Percentiles rank a stretch among this genome's conserved stretches.
Evolutionary conservation across 164 flowering plant genomes (phyloP).

Genomic region (Piper longum): DNA sequence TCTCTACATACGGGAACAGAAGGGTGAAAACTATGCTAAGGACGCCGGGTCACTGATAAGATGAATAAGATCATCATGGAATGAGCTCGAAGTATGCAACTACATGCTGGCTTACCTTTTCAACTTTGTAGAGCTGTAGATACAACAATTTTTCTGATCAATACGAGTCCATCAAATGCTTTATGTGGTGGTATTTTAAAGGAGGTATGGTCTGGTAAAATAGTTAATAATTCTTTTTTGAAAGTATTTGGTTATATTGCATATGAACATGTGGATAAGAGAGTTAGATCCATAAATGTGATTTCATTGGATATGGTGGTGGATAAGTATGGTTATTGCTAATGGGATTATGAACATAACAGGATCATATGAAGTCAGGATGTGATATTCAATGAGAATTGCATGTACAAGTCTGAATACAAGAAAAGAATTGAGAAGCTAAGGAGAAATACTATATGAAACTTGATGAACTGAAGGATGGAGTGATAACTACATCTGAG

Average conservation of each 20-base stretch:
- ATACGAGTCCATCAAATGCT: neutral
- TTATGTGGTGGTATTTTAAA: neutral
- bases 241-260: neutral
- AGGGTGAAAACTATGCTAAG: neutral
- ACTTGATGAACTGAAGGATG: no score
- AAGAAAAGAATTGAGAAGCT: no score
- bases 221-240: neutral
- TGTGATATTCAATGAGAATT: no score
- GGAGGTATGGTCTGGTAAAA: neutral
- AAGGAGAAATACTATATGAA: no score
- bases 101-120: neutral
- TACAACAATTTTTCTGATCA: neutral
- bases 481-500: neutral
- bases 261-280: neutral
- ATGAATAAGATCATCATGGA: neutral
- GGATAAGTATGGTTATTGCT: neutral
- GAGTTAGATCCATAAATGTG: neutral
- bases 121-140: neutral
- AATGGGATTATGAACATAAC: neutral
- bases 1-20: neutral
- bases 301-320: neutral
- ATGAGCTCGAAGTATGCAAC: neutral
- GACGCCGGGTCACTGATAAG: neutral
- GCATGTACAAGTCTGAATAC: no score
- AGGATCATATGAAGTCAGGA: no score